A percentile compares a stretch with the other conserved stretches of the same genome.
phyloP scores from a whole-genome alignment of 2,329 filamentous ascomycete genomes.

The Penicillium freii region DNA sequence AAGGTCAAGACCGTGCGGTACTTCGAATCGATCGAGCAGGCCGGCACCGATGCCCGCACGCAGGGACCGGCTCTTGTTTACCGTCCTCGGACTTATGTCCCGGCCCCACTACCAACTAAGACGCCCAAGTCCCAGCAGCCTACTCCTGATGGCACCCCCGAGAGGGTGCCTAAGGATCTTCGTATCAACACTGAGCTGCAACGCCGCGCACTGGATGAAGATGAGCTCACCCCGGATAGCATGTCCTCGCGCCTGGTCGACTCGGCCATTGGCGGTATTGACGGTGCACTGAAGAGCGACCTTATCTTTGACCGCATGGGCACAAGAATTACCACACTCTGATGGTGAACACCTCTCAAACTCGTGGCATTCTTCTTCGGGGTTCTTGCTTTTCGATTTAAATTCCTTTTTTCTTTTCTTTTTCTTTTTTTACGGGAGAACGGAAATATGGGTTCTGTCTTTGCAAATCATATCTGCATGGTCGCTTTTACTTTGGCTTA shows the following conservation, averaged over 20 bases:
- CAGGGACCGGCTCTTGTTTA: slow-evolving; percentile 46
- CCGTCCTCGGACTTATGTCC: slow-evolving; percentile 38
- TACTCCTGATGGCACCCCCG: slow-evolving; percentile 29
- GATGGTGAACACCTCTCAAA: not conserved
- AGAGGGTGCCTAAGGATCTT: slow-evolving; percentile 41
- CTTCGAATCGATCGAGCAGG: slow-evolving; percentile 69
- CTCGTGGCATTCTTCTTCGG: slow-evolving; percentile 2
- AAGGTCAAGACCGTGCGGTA: slow-evolving; percentile 74
- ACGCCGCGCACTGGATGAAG: slow-evolving; percentile 36
- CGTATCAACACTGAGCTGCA: slow-evolving; percentile 47
- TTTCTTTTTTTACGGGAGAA: not conserved
- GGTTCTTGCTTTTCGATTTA: not conserved
- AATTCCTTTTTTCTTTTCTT: no score
- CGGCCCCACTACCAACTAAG: slow-evolving; percentile 28
- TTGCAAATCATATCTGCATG: slow-evolving; percentile 13
- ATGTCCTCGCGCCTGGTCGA: slow-evolving; percentile 50
- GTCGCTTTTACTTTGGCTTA: slow-evolving; percentile 3
- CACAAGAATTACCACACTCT: slow-evolving; percentile 36
- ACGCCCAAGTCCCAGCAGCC: slow-evolving; percentile 23
- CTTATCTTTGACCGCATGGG: slow-evolving; percentile 46
- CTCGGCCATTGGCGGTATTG: slow-evolving; percentile 45
- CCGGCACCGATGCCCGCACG: slow-evolving; percentile 51
- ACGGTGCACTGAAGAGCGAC: slow-evolving; percentile 42
- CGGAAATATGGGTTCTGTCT: slow-evolving; percentile 3
- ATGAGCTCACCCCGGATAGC: slow-evolving; percentile 49